phyloP scores from a whole-genome alignment of 208 protist genomes.

The Strigomonas culicis region DNA sequence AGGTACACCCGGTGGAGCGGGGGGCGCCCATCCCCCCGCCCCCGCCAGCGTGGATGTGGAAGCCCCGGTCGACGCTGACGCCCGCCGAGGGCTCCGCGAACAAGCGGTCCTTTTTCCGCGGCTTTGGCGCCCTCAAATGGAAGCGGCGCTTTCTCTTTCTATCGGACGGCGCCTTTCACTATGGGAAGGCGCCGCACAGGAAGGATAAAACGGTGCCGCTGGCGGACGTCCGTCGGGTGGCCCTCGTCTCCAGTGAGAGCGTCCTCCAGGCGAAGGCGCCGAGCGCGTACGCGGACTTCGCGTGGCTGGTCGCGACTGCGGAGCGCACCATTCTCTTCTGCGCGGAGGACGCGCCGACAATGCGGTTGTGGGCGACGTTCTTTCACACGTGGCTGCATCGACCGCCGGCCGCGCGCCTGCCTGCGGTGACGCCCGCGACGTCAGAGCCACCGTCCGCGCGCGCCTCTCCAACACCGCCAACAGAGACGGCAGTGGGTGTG shows the following conservation, averaged over 20 bases:
- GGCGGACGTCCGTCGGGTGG: conserved; percentile 30
- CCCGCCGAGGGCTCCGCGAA: neutral
- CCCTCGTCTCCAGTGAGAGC: conserved; percentile 18
- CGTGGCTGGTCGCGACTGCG: conserved; percentile 42
- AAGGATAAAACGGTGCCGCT: conserved; percentile 50
- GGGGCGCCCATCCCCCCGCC: conserved; percentile 11
- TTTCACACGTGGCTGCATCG: neutral
- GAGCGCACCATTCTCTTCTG: conserved; percentile 42
- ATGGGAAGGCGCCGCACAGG: conserved; percentile 29
- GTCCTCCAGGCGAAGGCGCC: conserved; percentile 42
- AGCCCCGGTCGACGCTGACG: conserved; percentile 48
- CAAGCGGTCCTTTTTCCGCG: conserved; percentile 31
- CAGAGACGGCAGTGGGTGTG: neutral
- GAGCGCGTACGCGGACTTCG: conserved; percentile 28
- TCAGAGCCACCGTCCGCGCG: neutral
- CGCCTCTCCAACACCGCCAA: neutral
- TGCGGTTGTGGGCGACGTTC: conserved; percentile 40
- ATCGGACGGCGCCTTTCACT: conserved; percentile 37
- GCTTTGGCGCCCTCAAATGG: conserved; percentile 49
- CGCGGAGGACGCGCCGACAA: conserved; percentile 31
- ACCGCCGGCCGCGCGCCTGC: no score
- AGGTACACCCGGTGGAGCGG: neutral
- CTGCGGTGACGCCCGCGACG: neutral
- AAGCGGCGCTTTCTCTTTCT: conserved; percentile 52
- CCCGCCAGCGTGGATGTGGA: conserved; percentile 63